These are phyloP conservation scores for Miscanthus sacchariflorus DNA, from an alignment of 202 grass and related monocot species.

Conservation along the genomic window DNA sequence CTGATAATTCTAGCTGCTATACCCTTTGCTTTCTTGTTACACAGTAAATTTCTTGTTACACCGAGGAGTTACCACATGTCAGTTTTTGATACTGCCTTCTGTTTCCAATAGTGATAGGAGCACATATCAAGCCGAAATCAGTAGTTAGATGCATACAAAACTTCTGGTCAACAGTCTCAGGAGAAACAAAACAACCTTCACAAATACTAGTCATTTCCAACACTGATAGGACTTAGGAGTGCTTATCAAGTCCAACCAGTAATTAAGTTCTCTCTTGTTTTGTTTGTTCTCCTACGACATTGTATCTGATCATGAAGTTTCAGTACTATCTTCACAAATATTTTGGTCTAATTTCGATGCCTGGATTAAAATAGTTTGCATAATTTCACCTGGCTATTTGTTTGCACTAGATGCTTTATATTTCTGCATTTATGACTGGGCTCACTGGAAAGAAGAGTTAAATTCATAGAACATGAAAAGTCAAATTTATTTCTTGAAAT, in stretches of 20 bases:
- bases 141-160: neutral
- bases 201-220: conserved; percentile 7
- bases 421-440: conserved; percentile 16
- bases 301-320: conserved; percentile 11
- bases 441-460: conserved; percentile 7
- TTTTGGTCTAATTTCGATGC: neutral
- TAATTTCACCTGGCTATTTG: conserved; percentile 21
- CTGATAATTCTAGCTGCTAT: neutral
- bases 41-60: no score
- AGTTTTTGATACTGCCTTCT: neutral
- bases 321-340: neutral
- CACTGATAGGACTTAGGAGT: neutral
- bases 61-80: neutral
- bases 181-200: conserved; percentile 8
- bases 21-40: neutral
- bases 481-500: conserved; percentile 32
- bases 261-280: neutral
- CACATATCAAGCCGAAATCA: neutral
- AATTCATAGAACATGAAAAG: conserved; percentile 2
- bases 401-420: conserved; percentile 22
- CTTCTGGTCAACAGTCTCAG: neutral
- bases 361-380: conserved; percentile 34
- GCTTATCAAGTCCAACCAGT: neutral
- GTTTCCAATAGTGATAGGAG: neutral
- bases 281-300: neutral